These are phyloP conservation scores for Metschnikowia amazonensis DNA, from an alignment of 805 yeast species.

Conservation along the genomic window DNA sequence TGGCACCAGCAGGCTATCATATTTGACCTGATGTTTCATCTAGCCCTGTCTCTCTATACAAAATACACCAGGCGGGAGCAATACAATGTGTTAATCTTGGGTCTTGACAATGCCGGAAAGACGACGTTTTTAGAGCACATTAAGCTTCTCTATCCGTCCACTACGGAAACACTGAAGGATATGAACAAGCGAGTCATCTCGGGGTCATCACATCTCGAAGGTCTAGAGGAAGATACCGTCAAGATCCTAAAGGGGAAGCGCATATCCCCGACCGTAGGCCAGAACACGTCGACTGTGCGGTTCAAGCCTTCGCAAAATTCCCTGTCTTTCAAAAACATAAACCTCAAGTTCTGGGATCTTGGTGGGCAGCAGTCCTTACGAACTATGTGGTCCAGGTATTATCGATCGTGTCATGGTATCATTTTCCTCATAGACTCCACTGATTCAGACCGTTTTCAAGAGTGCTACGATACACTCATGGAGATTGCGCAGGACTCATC, in stretches of 20 bases:
- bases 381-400: slow-evolving; percentile 84
- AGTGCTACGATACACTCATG: slow-evolving; percentile 65
- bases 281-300: slow-evolving; percentile 55
- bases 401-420: slow-evolving; percentile 81
- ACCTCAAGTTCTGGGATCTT: slow-evolving; percentile 88
- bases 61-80: slow-evolving; percentile 45
- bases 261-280: slow-evolving; percentile 93
- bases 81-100: slow-evolving; percentile 62
- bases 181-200: slow-evolving; percentile 13
- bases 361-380: slow-evolving; percentile 92
- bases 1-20: not conserved
- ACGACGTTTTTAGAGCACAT: slow-evolving; percentile 49
- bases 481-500: slow-evolving; percentile 41
- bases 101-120: slow-evolving; percentile 95
- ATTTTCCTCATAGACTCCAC: slow-evolving; percentile 91
- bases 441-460: slow-evolving; percentile 76
- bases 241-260: slow-evolving; percentile 44
- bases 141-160: slow-evolving; percentile 34
- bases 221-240: slow-evolving; percentile 18
- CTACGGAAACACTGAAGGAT: slow-evolving; percentile 20
- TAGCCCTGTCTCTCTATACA: slow-evolving; percentile 42
- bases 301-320: slow-evolving; percentile 26
- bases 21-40: slow-evolving; percentile 34
- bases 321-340: slow-evolving; percentile 39
- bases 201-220: slow-evolving; percentile 14